phyloP scores from a whole-genome alignment of 148 eudicot species.

The Rhododendron ferrugineum region DNA sequence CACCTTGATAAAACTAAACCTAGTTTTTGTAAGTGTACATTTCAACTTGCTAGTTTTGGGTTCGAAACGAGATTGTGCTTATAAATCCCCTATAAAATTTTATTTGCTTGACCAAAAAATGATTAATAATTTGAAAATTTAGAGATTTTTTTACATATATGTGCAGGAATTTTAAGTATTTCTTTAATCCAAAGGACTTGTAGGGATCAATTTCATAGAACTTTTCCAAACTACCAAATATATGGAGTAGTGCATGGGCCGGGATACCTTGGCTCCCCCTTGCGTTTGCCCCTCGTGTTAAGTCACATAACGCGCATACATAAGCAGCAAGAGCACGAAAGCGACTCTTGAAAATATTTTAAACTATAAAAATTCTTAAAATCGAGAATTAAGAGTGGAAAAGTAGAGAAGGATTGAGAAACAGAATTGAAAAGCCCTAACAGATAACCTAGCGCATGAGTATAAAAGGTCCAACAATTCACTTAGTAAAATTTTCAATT shows the following conservation, averaged over 20 bases:
- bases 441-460: background rate
- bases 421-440: background rate
- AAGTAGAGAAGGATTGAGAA: background rate
- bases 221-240: background rate
- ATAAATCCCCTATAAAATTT: background rate
- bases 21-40: too few species aligned
- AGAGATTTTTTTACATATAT: background rate
- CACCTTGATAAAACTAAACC: too few species aligned
- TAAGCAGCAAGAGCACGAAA: background rate
- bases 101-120: background rate
- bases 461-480: background rate
- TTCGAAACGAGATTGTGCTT: background rate
- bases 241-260: background rate
- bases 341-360: background rate
- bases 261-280: background rate
- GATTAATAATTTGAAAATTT: background rate
- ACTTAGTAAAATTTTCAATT: background rate
- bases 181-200: too few species aligned
- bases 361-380: background rate
- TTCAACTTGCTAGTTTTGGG: background rate
- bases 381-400: background rate
- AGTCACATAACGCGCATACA: background rate
- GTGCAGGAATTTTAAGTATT: too few species aligned
- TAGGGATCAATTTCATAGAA: background rate
- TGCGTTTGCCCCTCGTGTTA: background rate